A percentile compares a stretch with the other conserved stretches of the same genome.
phyloP scores from a whole-genome alignment of 208 protist genomes.

The Trypanosoma rangeli region DNA sequence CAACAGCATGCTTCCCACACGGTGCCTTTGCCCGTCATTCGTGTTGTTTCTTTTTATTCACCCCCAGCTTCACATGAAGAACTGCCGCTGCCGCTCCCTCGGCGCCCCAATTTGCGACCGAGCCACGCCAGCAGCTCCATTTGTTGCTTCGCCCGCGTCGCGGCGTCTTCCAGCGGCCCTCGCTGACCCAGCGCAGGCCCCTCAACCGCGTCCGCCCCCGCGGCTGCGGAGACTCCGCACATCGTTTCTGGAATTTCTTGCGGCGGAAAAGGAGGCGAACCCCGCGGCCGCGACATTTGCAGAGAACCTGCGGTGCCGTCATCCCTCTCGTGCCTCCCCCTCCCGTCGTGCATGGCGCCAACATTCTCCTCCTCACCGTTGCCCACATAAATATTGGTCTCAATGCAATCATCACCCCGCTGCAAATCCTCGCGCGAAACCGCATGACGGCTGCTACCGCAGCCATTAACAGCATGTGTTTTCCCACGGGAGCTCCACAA shows the following conservation, averaged over 20 bases:
- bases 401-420: background rate
- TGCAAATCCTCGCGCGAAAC: background rate
- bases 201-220: background rate
- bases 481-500: too few species aligned
- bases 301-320: background rate
- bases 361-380: background rate
- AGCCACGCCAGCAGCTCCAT: constrained; percentile 22
- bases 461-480: background rate
- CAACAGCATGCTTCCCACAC: too few species aligned
- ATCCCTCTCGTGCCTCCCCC: background rate
- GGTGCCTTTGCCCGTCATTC: too few species aligned
- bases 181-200: background rate
- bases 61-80: background rate
- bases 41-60: background rate
- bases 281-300: background rate
- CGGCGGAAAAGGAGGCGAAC: background rate
- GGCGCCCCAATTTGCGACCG: background rate
- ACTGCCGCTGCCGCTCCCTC: background rate
- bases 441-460: background rate
- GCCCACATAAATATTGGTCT: background rate
- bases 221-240: background rate
- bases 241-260: background rate
- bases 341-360: background rate
- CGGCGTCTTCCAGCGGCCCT: constrained; percentile 24
- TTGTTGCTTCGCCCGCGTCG: constrained; percentile 14